Evolutionary conservation across 345 rosid genomes (phyloP), one percentile per base, ranked within the genome.

Genomic region (Passiflora organensis): DNA sequence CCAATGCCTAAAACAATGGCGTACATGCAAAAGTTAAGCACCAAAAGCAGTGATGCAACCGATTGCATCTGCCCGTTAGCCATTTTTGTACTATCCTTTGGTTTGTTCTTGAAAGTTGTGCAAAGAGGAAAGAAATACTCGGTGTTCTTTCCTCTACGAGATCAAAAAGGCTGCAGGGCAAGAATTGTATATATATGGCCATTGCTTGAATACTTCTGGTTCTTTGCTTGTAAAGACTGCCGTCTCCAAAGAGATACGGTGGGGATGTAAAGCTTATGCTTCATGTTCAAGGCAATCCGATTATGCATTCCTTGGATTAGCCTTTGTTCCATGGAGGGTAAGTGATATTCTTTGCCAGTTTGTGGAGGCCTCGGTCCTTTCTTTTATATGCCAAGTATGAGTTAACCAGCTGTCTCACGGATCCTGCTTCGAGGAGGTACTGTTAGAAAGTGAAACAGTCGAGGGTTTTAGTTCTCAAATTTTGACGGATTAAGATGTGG

Each of bases 181-280:
- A 43, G 55, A 55, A 50, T 22, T 71, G 66, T 28, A 28, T 61
- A 73, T 70, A 62, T 44, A 43, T 20, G n/a, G 77, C 43, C 1
- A 45, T 13, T 32, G 43, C 64, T 51, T 51, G 34, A 21, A 47
- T 25, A 39, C 13, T 55, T 18, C 46, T 54, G 78, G 93, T 86
- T 84, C 91, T 76, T 91, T 91, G 77, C 95, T 91, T 91, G 89
- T 71, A 20, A 76, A 77, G 80, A 75, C 74, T 78, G 83, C 32
- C 49, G 74, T 48, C 60, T 62, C 65, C 57, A 68, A 68, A 73
- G 67, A 58, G 48, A 9, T 51, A 80, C 16, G 70, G 59, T 56
- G 48, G 72, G 78, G 86, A 43, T 74, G 91, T 82, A 83, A 89
- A 84, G 86, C 38, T 60, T 62, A 73, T 57, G 62, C 95, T 86